Percentiles rank a stretch among this genome's conserved stretches.
Conservation (phyloP, 441 rosid species). For the Gossypium aridum region DNA sequence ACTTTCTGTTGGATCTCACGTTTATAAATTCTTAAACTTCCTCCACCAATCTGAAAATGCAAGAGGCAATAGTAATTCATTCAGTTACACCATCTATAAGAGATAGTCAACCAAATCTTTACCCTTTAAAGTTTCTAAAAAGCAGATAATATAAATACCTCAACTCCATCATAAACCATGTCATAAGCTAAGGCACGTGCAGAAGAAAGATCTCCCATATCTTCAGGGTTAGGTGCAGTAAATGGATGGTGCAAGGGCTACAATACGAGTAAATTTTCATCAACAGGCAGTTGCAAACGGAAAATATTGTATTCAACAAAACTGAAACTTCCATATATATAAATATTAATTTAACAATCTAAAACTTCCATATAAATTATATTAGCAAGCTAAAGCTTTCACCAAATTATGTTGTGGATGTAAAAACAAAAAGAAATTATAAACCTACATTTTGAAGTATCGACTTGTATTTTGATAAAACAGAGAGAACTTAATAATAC, state of each 20-base stretch:
- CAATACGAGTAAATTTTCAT: conserved; percentile 14
- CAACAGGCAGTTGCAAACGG: neutral
- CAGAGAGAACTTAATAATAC: neutral
- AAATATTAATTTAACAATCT: neutral
- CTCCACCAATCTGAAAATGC: conserved; percentile 82
- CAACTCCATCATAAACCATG: conserved; percentile 96
- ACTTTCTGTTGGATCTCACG: conserved; percentile 87
- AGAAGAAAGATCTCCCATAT: conserved; percentile 70
- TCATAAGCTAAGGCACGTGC: conserved; percentile 96
- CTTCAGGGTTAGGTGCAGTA: conserved; percentile 92
- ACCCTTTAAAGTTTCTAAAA: conserved; percentile 5
- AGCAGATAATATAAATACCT: conserved; percentile 41
- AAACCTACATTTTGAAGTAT: neutral
- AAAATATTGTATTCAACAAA: neutral
- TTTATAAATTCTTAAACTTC: conserved; percentile 90
- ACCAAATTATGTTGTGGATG: neutral
- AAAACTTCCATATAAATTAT: neutral
- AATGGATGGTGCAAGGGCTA: conserved; percentile 97
- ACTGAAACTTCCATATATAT: neutral
- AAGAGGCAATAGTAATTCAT: conserved; percentile 1
- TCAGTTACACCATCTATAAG: conserved; percentile 7
- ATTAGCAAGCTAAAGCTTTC: neutral
- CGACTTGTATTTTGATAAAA: neutral
- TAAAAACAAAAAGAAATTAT: neutral
- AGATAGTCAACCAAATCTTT: conserved; percentile 2